phyloP scores from a whole-genome alignment of 495 filamentous ascomycete genomes.

The Tuber aestivum region DNA sequence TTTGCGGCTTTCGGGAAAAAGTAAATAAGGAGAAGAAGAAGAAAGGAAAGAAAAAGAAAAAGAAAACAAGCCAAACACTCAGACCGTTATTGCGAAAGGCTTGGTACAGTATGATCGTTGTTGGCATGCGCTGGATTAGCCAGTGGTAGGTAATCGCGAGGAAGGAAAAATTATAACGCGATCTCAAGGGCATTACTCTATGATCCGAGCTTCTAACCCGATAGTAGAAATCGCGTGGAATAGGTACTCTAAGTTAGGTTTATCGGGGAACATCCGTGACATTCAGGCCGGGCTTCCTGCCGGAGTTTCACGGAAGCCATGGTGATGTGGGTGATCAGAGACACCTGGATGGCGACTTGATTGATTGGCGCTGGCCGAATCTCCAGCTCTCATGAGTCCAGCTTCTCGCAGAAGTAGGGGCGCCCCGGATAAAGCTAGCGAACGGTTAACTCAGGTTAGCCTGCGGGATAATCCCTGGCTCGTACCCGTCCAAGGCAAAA shows the following conservation, averaged over 20 bases:
- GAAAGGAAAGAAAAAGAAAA: not conserved
- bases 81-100: not conserved
- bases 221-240: not conserved
- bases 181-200: not conserved
- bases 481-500: not conserved
- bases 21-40: not conserved
- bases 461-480: not conserved
- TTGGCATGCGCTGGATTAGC: not conserved
- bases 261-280: not conserved
- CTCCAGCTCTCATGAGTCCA: not conserved
- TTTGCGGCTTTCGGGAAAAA: not conserved
- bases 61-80: not conserved
- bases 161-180: not conserved
- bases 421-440: not conserved
- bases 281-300: not conserved
- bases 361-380: not conserved
- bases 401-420: not conserved
- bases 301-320: not conserved
- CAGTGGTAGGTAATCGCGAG: not conserved
- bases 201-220: not conserved
- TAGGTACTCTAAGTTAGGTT: not conserved
- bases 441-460: not conserved
- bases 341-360: not conserved
- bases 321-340: not conserved
- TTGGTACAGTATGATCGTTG: not conserved